phyloP scores from a whole-genome alignment of 2,329 filamentous ascomycete genomes.

The Fusarium multiceps region DNA sequence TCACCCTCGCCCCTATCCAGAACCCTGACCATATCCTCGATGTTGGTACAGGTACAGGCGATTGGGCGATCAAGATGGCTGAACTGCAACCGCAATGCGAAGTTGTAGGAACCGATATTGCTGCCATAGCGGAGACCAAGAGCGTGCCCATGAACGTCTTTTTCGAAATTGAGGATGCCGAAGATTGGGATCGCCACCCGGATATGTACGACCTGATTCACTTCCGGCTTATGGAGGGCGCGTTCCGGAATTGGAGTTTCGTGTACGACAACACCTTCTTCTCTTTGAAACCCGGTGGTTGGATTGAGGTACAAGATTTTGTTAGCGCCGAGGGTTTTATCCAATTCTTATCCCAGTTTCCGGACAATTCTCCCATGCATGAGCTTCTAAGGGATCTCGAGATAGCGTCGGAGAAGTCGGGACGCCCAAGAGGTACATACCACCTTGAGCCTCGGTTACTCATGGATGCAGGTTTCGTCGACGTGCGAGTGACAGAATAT shows the following conservation, averaged over 20 bases:
- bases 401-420: constrained; percentile 57
- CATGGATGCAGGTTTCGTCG: constrained; percentile 62
- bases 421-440: constrained; percentile 57
- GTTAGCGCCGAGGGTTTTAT: constrained; percentile 56
- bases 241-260: constrained; percentile 66
- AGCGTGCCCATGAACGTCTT: constrained; percentile 68
- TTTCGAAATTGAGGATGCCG: constrained; percentile 70
- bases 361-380: constrained; percentile 58
- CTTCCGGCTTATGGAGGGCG: constrained; percentile 65
- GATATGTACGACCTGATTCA: constrained; percentile 68
- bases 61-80: constrained; percentile 64
- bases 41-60: constrained; percentile 68
- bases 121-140: constrained; percentile 66
- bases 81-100: constrained; percentile 65
- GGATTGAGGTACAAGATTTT: constrained; percentile 67
- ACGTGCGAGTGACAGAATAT: constrained; percentile 60
- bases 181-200: constrained; percentile 67
- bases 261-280: constrained; percentile 65
- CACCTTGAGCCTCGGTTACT: constrained; percentile 61
- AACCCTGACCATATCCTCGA: constrained; percentile 61
- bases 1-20: constrained; percentile 57
- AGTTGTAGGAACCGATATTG: constrained; percentile 69
- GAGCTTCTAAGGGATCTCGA: constrained; percentile 55
- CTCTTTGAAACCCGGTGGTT: constrained; percentile 67
- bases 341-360: constrained; percentile 53